Evolutionary conservation across 1,284 basidiomycete genomes (phyloP).

Genomic region (Meripilus lineatus): DNA sequence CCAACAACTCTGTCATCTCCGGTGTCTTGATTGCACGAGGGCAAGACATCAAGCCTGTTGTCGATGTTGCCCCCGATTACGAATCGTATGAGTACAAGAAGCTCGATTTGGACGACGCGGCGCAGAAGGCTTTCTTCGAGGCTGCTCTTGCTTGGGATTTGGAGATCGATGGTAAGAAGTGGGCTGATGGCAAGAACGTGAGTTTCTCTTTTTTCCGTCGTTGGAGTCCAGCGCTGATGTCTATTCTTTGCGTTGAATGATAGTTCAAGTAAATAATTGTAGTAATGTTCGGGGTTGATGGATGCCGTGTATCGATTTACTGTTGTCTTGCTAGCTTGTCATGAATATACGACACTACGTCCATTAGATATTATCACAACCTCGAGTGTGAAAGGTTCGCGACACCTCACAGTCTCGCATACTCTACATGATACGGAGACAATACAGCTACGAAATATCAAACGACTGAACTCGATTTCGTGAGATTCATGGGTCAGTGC

Average conservation of each 20-base stretch:
- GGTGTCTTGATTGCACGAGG: slow-evolving; percentile 86
- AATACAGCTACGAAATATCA: too few species aligned
- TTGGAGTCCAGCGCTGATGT: background rate
- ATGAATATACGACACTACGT: background rate
- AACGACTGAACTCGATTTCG: too few species aligned
- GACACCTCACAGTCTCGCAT: background rate
- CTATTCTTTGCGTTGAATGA: slow-evolving; percentile 2
- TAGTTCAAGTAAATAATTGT: slow-evolving; percentile 30
- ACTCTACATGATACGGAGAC: too few species aligned
- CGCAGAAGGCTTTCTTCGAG: slow-evolving; percentile 87
- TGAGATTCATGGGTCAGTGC: too few species aligned
- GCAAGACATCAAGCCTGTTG: slow-evolving; percentile 60
- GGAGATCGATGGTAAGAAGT: slow-evolving; percentile 79
- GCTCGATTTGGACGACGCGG: slow-evolving; percentile 62
- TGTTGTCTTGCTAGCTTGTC: background rate
- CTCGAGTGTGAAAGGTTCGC: background rate
- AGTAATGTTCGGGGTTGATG: too few species aligned
- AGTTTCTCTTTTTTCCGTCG: slow-evolving; percentile 15
- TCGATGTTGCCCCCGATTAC: slow-evolving; percentile 87
- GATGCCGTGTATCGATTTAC: background rate
- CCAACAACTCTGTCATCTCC: slow-evolving; percentile 73
- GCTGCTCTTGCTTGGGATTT: slow-evolving; percentile 89
- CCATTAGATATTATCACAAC: background rate
- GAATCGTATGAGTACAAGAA: slow-evolving; percentile 85
- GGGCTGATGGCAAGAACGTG: slow-evolving; percentile 85